These are phyloP conservation scores for Grosmannia huntii DNA, from an alignment of 2,329 filamentous ascomycete species.

Conservation along the genomic window DNA sequence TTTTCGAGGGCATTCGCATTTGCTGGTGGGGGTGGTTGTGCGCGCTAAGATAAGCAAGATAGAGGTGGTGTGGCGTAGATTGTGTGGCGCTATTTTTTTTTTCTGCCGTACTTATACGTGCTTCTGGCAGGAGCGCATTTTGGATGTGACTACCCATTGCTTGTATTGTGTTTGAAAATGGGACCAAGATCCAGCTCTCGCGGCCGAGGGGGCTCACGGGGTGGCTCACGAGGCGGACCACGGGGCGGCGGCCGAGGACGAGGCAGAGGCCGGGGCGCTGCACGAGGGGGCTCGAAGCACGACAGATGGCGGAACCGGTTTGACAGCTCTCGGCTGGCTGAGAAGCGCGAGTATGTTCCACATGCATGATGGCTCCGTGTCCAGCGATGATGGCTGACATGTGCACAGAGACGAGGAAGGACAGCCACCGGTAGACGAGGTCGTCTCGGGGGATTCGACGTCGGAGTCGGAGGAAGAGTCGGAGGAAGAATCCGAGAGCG, in stretches of 20 bases:
- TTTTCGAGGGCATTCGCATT: constrained; percentile 17
- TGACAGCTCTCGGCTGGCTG: constrained; percentile 31
- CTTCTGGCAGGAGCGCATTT: background rate
- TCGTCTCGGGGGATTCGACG: constrained; percentile 25
- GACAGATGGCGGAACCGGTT: constrained; percentile 25
- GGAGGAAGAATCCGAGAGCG: background rate
- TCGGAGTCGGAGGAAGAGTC: background rate
- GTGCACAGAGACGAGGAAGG: constrained; percentile 25
- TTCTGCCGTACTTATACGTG: background rate
- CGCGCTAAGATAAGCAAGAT: constrained; percentile 37
- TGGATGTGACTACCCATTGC: background rate
- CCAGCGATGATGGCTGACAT: constrained; percentile 18
- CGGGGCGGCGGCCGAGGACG: constrained; percentile 18
- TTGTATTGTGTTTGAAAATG: constrained; percentile 19
- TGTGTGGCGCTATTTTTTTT: constrained; percentile 3
- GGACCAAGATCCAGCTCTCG: constrained; percentile 19
- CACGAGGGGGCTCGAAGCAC: constrained; percentile 14
- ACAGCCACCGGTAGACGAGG: constrained; percentile 26
- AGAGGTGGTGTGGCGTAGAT: background rate
- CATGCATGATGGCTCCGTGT: background rate
- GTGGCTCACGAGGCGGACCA: constrained; percentile 19
- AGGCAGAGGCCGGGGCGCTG: constrained; percentile 12
- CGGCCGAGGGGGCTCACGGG: constrained; percentile 19
- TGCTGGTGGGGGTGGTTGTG: constrained; percentile 27
- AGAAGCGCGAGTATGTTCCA: constrained; percentile 28